These are phyloP conservation scores for Elymus sibiricus DNA, from an alignment of 176 grass and related monocot genomes.

Conservation along the genomic window DNA sequence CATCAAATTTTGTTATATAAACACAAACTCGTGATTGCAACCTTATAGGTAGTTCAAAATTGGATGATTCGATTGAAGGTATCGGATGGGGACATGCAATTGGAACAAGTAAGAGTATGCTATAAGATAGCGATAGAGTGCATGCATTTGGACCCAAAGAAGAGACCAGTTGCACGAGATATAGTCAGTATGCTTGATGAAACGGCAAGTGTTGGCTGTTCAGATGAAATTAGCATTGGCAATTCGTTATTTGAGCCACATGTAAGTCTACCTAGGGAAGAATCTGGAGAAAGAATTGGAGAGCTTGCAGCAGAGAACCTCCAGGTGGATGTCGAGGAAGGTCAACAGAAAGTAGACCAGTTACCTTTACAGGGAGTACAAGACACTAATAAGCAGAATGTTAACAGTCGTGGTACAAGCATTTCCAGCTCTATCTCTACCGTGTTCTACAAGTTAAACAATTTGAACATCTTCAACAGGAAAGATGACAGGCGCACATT, in stretches of 20 bases:
- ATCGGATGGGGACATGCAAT: not conserved
- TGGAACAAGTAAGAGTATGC: not conserved
- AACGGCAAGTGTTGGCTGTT: not conserved
- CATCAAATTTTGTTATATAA: not conserved
- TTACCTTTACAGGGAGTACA: not conserved
- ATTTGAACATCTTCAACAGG: not conserved
- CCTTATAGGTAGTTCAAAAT: not conserved
- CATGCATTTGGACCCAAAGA: too few species aligned
- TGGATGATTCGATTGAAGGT: not conserved
- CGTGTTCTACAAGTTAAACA: not conserved
- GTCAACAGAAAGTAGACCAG: not conserved
- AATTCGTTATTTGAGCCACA: not conserved
- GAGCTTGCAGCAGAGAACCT: not conserved
- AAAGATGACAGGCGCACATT: not conserved
- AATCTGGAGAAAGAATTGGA: not conserved
- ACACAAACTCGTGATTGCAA: not conserved
- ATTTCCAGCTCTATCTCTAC: not conserved
- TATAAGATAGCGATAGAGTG: not conserved
- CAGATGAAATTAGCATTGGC: not conserved
- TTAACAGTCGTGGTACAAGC: not conserved
- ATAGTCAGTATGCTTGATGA: not conserved
- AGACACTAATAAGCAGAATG: not conserved
- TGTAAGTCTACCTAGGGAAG: not conserved
- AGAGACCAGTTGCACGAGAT: not conserved
- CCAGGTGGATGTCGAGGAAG: not conserved